These are phyloP conservation scores for Thalassiosira profunda DNA, from an alignment of 108 stramenopile species.

Conservation along the genomic window DNA sequence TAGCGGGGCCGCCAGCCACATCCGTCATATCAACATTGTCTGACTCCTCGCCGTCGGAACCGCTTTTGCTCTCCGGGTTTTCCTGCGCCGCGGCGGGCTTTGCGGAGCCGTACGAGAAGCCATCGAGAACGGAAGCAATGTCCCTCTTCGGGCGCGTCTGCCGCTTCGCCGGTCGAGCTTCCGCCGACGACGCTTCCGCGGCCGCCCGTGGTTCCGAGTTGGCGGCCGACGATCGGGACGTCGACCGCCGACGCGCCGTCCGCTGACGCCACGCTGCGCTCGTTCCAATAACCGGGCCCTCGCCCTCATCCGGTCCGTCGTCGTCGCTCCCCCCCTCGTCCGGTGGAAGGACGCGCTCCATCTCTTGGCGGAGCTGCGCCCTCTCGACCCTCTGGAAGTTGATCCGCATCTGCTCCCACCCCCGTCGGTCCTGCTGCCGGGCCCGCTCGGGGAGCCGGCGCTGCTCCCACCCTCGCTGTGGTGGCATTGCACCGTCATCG, in stretches of 20 bases:
- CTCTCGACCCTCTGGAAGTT: slow-evolving; percentile 28
- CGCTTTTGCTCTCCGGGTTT: too few species aligned
- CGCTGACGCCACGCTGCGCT: too few species aligned
- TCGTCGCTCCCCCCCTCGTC: slow-evolving; percentile 1
- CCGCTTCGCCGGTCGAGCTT: slow-evolving; percentile 5
- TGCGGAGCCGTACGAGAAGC: too few species aligned
- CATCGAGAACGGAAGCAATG: too few species aligned
- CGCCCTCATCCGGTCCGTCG: slow-evolving; percentile 7
- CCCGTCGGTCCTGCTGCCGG: slow-evolving; percentile 16
- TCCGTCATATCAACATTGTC: too few species aligned
- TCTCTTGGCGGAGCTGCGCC: slow-evolving; percentile 13
- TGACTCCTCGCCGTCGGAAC: too few species aligned
- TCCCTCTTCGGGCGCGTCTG: neutral
- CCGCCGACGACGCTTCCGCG: slow-evolving; percentile 33
- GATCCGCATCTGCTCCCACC: slow-evolving; percentile 38
- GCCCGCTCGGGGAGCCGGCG: slow-evolving; percentile 5
- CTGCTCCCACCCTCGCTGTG: neutral
- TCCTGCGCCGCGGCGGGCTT: too few species aligned
- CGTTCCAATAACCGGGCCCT: too few species aligned
- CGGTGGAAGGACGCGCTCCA: slow-evolving; percentile 18
- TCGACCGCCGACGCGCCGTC: too few species aligned
- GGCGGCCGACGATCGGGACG: neutral
- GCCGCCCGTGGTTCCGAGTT: neutral
- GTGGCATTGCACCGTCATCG: neutral
- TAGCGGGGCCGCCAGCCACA: too few species aligned